Evolutionary conservation across 164 flowering plant genomes (phyloP), one percentile per base, ranked within the genome.

Genomic region (Aristolochia contorta): DNA sequence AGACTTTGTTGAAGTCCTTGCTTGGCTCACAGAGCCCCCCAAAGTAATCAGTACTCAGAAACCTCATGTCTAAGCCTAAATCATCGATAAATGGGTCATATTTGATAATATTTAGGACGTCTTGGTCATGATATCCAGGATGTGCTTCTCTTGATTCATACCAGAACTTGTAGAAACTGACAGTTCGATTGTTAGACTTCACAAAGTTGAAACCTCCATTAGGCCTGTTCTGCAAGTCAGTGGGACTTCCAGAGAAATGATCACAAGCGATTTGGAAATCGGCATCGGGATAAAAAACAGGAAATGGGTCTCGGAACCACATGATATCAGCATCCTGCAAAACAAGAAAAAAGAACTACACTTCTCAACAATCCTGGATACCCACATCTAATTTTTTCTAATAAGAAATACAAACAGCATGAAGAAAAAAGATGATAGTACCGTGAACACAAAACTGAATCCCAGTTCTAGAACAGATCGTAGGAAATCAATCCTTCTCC

Each of bases 221-320:
- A 4, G 91, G 89, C 58, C 62, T 73, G 69, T 86, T 89, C 2
- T 68, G 15, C 41, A 69, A 5, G 73, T 81, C 82, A 50, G 22
- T 48, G n/a, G 90, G 47, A 53, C 47, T 72, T 37, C 92, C 92
- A 6, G 43, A 12, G 71, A 70, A 89, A 54, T 75, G 75, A 74
- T 89, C 96, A 70, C 96, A 89, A 3, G 96, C 92, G 60, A 86
- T 82, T 64, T 89, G 96, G 70, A 89, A 86, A 81, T 89, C 96
- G 10, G 78, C 84, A 58, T 86, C 84, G 22, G 45, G 20, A 64
- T 76, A 57, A 66, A 89, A 86, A 47, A 51, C 82, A 12, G 82
- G 82, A 72, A 84, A 86, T 20, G 96, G 96, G 55, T 84, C 73
- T 58, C 89, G 76, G 64, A 88, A 81, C 96, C 92, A 88, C 92